A percentile compares a stretch with the other conserved stretches of the same genome.
Conservation (phyloP, 345 rosid species). For the Populus euphratica region DNA sequence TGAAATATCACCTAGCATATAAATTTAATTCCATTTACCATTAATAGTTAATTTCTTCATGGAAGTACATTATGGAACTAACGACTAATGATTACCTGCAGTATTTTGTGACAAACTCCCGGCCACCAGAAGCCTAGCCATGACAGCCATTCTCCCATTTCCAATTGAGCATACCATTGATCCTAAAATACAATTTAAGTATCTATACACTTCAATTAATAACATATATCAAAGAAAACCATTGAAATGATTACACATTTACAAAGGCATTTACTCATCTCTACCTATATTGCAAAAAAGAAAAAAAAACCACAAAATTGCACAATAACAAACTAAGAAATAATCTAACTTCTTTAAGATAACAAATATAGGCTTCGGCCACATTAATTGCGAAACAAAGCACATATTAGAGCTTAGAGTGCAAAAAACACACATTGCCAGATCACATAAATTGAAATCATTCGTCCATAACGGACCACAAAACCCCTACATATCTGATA, state of each 20-base stretch:
- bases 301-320: neutral
- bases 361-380: neutral
- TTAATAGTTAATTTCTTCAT: neutral
- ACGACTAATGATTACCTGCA: conserved; percentile 22
- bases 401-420: neutral
- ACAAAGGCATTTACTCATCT: neutral
- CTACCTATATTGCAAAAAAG: neutral
- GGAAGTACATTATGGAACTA: neutral
- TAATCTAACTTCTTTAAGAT: neutral
- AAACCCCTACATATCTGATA: neutral
- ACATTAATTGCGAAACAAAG: neutral
- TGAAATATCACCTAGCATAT: neutral
- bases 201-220: conserved; percentile 21
- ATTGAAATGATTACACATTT: neutral
- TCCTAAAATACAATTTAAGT: conserved; percentile 12
- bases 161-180: conserved; percentile 61
- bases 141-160: conserved; percentile 55
- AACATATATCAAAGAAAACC: conserved; percentile 8
- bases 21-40: neutral
- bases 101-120: conserved; percentile 30
- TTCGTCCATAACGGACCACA: neutral
- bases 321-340: neutral
- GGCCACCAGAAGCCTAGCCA: conserved; percentile 53
- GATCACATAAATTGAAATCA: neutral
- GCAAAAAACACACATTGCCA: conserved; percentile 13